These are phyloP conservation scores for Microcos paniculata DNA, from an alignment of 345 rosid species.

Conservation along the genomic window DNA sequence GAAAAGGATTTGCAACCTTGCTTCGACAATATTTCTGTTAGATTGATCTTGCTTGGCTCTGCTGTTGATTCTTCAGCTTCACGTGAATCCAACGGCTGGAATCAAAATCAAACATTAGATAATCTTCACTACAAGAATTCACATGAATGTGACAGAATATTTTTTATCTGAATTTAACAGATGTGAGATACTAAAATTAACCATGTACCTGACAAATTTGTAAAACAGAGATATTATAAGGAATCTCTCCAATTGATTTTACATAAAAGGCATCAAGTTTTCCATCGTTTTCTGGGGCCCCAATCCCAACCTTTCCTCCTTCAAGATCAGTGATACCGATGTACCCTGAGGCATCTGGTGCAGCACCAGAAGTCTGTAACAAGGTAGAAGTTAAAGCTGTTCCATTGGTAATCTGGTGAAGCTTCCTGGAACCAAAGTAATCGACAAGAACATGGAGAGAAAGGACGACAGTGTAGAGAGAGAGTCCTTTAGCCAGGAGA, in stretches of 20 bases:
- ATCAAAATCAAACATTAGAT: background rate
- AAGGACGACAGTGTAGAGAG: slow-evolving; percentile 68
- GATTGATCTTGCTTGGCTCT: slow-evolving; percentile 56
- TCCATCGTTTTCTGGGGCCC: slow-evolving; percentile 50
- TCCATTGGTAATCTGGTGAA: slow-evolving; percentile 79
- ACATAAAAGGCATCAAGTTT: slow-evolving; percentile 60
- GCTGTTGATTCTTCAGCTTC: slow-evolving; percentile 90
- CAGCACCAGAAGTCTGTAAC: slow-evolving; percentile 92
- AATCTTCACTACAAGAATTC: background rate
- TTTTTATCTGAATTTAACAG: no score
- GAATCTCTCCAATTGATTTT: slow-evolving; percentile 67
- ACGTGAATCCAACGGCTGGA: slow-evolving; percentile 50
- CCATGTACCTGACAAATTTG: slow-evolving; percentile 59
- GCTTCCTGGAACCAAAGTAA: slow-evolving; percentile 89
- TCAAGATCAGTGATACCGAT: slow-evolving; percentile 72
- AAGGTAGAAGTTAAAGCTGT: slow-evolving; percentile 68
- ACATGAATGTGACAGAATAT: no score
- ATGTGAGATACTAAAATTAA: no score
- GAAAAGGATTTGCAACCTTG: slow-evolving; percentile 88
- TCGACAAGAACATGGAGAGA: slow-evolving; percentile 89
- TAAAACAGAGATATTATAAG: slow-evolving; percentile 78
- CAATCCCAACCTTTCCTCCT: slow-evolving; percentile 89
- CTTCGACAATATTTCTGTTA: slow-evolving; percentile 63
- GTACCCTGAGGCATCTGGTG: slow-evolving; percentile 78
- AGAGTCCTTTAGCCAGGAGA: slow-evolving; percentile 58